Evolutionary conservation across 495 filamentous ascomycete genomes (phyloP), one percentile per base, ranked within the genome.

Genomic region (Neurospora hispaniola): DNA sequence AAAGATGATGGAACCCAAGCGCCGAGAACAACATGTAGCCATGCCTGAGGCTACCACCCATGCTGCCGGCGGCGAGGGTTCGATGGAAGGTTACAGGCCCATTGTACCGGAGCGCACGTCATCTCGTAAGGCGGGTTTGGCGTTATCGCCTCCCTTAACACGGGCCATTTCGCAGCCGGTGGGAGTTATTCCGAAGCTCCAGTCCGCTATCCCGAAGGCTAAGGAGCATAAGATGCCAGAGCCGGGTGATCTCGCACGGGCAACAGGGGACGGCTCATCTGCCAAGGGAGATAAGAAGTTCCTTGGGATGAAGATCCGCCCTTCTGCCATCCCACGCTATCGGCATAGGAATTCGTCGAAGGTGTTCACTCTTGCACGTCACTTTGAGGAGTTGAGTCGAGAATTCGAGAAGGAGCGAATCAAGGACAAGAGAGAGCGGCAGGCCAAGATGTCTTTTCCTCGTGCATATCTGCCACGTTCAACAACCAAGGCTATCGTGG

Each of bases 381-480:
- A 98, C 80, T 98, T 98, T 77, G 96, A 99, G 79, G 94, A 98
- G 78, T 81, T 99, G 42, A 97, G 93, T 73, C 91, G 94, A 7
- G 96, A 99, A 76, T 98, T 99, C 75, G 94, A 99, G 77, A 96
- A 94, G 78, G 95, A 98, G 83, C 86, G 96, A 44, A 87, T 94
- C 69, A 91, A 91, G 72, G 94, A 99, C 77, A 88, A 91, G 78
- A 89, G 90, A 69, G 91, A 94, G 76, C 87, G 93, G 72, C 92
- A 92, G 59, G 91, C 92, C n/a, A 93, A 90, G 76, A 91, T 90
- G 77, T 89, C 90, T 18, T 90, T 93, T 77, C 90, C 92, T 0
- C 89, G 94, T 71, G 94, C 93, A 23, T 94, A 94, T 77, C 79
- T 86, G 40, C 96, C 95, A 18, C 88, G 94, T 72, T 91, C 94